Conservation (phyloP, 2,329 filamentous ascomycete species). For the Aspergillus ibericus region DNA sequence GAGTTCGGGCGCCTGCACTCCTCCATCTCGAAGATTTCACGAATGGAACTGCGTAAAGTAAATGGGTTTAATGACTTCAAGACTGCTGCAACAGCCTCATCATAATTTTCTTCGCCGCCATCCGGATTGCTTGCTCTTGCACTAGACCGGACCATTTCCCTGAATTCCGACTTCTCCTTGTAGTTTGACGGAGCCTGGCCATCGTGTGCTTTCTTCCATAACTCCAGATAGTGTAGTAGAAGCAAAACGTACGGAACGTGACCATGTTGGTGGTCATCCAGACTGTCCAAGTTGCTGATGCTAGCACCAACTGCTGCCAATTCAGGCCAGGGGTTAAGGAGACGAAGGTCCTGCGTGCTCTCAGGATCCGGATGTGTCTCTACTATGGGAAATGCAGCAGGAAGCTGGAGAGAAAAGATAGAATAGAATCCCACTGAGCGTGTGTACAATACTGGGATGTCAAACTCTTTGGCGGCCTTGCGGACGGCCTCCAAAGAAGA, state of each 20-base stretch:
- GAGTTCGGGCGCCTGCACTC: conserved; percentile 52
- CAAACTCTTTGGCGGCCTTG: conserved; percentile 53
- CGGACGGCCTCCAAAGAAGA: conserved; percentile 54
- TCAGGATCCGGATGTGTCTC: conserved; percentile 93
- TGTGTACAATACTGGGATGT: conserved; percentile 75
- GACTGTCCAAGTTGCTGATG: conserved; percentile 65
- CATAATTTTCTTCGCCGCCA: conserved; percentile 94
- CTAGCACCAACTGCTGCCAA: conserved; percentile 65
- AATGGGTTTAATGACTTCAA: conserved; percentile 78
- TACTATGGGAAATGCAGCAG: conserved; percentile 82
- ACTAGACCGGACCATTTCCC: conserved; percentile 65
- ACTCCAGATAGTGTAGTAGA: conserved; percentile 75
- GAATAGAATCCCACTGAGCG: conserved; percentile 93
- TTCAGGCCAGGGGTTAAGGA: conserved; percentile 84
- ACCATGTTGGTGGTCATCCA: conserved; percentile 80
- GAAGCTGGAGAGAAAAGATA: conserved; percentile 77
- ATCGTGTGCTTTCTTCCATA: conserved; percentile 72
- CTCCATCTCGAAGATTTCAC: conserved; percentile 74
- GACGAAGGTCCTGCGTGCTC: conserved; percentile 77
- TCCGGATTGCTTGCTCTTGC: conserved; percentile 73
- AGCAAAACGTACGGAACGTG: conserved; percentile 87
- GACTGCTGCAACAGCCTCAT: conserved; percentile 84
- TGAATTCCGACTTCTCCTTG: conserved; percentile 82
- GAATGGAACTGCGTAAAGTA: conserved; percentile 66
- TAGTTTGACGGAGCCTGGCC: conserved; percentile 71